These are phyloP conservation scores for Emergomyces orientalis DNA, from an alignment of 2,329 filamentous ascomycete species.

Conservation along the genomic window DNA sequence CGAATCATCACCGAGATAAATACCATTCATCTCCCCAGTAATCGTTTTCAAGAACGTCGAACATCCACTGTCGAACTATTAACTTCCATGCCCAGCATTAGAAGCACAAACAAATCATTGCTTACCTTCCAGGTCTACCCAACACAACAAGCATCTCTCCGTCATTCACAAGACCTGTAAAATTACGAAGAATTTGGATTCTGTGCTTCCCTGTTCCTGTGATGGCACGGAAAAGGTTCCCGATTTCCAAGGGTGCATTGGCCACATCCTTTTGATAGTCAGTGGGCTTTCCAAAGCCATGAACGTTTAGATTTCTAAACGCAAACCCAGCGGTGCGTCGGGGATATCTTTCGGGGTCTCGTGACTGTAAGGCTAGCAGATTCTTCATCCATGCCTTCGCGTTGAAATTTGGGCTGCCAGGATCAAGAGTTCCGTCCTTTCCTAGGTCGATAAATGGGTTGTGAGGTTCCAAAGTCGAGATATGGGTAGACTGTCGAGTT, in stretches of 20 bases:
- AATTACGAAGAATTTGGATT: conserved; percentile 54
- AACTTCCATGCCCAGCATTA: conserved; percentile 1
- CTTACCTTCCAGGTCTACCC: conserved; percentile 38
- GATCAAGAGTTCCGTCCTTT: conserved; percentile 34
- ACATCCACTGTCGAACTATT: conserved; percentile 42
- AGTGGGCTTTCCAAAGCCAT: conserved; percentile 31
- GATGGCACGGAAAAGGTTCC: conserved; percentile 20
- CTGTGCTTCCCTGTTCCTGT: conserved; percentile 24
- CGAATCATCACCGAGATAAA: conserved; percentile 58
- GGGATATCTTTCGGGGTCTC: conserved; percentile 28
- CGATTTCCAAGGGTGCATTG: conserved; percentile 32
- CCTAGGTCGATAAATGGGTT: conserved; percentile 27
- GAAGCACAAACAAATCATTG: not conserved
- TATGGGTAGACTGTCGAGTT: conserved; percentile 8
- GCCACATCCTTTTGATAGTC: conserved; percentile 38
- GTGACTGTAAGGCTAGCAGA: conserved; percentile 34
- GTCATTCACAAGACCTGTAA: conserved; percentile 53
- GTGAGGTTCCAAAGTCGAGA: conserved; percentile 11
- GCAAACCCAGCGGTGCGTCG: conserved; percentile 30
- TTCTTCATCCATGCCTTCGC: conserved; percentile 39
- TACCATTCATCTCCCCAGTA: conserved; percentile 71
- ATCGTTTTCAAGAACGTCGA: conserved; percentile 78
- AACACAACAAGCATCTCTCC: conserved; percentile 51
- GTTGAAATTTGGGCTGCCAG: conserved; percentile 36
- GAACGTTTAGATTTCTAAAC: conserved; percentile 31